Base-by-base conservation (phyloP, 768 basidiomycete species). In the Naganishia vaughanmartiniae region DNA sequence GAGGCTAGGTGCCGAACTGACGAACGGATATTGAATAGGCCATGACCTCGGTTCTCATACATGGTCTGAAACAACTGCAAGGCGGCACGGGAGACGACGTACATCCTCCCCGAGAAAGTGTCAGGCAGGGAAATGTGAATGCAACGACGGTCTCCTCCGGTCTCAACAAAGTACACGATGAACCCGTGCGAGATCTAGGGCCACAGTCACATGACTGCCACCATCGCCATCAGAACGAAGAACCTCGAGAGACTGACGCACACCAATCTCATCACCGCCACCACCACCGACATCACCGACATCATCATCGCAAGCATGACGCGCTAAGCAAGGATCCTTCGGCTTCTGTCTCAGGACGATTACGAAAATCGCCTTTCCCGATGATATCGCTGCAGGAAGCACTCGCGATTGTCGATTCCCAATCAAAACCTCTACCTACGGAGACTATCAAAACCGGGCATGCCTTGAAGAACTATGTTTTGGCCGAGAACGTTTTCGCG, bases 291-390 rank as follows among this genome's bases (percentile, higher is more conserved):
- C 78, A 83, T 21, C 63, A 82, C 28, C 74, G 76, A 70, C 77
- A 74, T 12, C 73, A 80, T 54, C 81, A 83, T 31, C 82, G 84
- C 69, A 81, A 83, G 45, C 10, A 74, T 79, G 0, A 89, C 89
- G 4, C 83, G 83, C 39, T 86, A 90, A 6, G 84, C 86, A 73
- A 87, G 86, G 7, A 75, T 82, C 68, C 68, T 4, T 69, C 68
- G 0, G 57, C 68, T 24, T 24, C 57, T 19, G 91, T 86, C 10
- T 85, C 90, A 15, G 82, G 86, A 24, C 87, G 92, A 10, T 88
- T 89, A 73, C 85, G 92, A 39, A 81, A 86, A 36, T 93, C 92
- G 0, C 91, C 90, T 0, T 93, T 89, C 78, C 86, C 88, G 0
- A 82, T 90, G 39, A 84, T 93, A 36, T 83, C 87, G 0, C 83